phyloP scores from a whole-genome alignment of 1,284 basidiomycete species.

The Austroboletus olivaceoglutinosus region DNA sequence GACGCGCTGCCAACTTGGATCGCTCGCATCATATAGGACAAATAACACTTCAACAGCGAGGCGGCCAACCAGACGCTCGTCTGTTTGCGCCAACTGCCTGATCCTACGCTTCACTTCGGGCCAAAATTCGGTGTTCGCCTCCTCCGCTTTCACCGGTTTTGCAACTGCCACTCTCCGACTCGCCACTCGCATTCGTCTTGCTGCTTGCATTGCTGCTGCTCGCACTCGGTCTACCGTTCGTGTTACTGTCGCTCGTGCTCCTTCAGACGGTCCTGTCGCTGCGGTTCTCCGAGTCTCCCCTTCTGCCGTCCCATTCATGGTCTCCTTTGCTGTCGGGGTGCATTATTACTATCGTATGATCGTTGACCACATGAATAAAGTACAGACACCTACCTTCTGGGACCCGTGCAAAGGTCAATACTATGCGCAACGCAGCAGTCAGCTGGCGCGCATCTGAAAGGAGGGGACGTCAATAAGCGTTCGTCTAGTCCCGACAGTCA shows the following conservation, averaged over 20 bases:
- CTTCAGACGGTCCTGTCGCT: neutral
- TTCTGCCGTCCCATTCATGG: no score
- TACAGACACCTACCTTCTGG: constrained; percentile 8
- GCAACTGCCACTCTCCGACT: no score
- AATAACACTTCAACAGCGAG: constrained; percentile 24
- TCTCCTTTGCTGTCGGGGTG: constrained; percentile 1
- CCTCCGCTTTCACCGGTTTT: neutral
- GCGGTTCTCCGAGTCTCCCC: no score
- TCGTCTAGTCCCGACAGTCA: no score
- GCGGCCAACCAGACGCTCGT: constrained; percentile 13
- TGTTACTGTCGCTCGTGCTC: neutral
- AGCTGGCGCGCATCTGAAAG: constrained; percentile 11
- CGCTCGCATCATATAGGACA: constrained; percentile 5
- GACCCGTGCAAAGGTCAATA: constrained; percentile 16
- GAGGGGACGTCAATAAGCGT: no score
- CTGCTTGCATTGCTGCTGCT: no score
- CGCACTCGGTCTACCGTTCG: no score
- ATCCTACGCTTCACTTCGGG: constrained; percentile 6
- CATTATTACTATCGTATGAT: neutral
- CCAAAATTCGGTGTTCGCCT: constrained; percentile 5
- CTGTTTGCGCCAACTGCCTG: constrained; percentile 11
- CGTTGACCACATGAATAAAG: neutral
- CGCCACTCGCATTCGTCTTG: no score
- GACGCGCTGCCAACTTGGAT: constrained; percentile 1
- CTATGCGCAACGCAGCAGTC: constrained; percentile 17